Conservation (phyloP, 2,329 filamentous ascomycete species). For the Neonectria punicea region DNA sequence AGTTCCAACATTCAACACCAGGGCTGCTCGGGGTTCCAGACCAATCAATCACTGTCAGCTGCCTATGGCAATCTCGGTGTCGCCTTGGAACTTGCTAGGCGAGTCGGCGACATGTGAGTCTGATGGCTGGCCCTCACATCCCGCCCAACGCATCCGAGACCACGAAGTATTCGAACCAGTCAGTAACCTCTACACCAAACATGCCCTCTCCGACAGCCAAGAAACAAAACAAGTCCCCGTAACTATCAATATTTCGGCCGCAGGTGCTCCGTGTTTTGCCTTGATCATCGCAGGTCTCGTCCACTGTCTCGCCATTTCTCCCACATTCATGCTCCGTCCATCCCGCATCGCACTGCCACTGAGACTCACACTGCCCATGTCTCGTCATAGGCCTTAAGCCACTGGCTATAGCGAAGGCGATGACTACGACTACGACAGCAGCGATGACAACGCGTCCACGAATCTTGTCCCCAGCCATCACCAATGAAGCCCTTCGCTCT, state of each 20-base stretch:
- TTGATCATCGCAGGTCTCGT: constrained; percentile 12
- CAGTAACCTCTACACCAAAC: not conserved
- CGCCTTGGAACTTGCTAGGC: not conserved
- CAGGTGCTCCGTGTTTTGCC: constrained; percentile 23
- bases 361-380: not conserved
- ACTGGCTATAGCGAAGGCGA: not conserved
- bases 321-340: constrained; percentile 16
- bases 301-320: constrained; percentile 17
- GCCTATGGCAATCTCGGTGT: constrained; percentile 6
- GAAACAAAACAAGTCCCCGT: constrained; percentile 2
- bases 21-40: not conserved
- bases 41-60: constrained; percentile 5
- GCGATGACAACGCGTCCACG: not conserved
- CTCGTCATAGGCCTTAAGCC: not conserved
- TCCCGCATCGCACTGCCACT: constrained; percentile 2
- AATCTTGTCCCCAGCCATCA: not conserved
- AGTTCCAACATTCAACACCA: constrained; percentile 12
- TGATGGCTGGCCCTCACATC: not conserved
- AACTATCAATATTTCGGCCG: not conserved
- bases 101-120: not conserved
- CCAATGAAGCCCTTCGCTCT: not conserved
- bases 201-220: not conserved
- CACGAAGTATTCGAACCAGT: not conserved
- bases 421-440: not conserved
- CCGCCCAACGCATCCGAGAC: not conserved